These are phyloP conservation scores for Amaranthus hypochondriacus DNA, from an alignment of 148 eudicot genomes.

Conservation along the genomic window DNA sequence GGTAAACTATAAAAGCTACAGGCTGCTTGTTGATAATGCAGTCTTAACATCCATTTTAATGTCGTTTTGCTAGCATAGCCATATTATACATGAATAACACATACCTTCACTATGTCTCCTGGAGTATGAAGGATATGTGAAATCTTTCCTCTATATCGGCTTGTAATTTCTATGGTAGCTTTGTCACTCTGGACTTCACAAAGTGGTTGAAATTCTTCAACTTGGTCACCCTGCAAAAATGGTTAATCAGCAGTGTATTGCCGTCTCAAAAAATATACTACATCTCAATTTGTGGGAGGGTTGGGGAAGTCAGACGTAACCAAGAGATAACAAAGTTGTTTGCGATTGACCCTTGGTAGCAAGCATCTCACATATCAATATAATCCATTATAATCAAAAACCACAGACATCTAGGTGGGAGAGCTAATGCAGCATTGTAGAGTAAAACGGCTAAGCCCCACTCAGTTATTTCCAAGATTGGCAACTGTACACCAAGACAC, in stretches of 20 bases:
- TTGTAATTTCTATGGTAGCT: constrained; percentile 97
- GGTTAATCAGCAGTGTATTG: background rate
- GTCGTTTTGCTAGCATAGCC: background rate
- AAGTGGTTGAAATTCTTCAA: constrained; percentile 91
- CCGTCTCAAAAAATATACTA: background rate
- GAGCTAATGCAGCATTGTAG: too few species aligned
- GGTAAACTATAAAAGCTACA: background rate
- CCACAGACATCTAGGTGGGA: too few species aligned
- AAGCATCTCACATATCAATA: too few species aligned
- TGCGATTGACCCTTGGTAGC: too few species aligned
- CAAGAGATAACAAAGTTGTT: too few species aligned
- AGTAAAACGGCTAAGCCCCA: too few species aligned
- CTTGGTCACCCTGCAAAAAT: constrained; percentile 67
- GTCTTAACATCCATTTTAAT: background rate
- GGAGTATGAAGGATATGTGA: constrained; percentile 65
- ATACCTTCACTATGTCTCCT: constrained; percentile 86
- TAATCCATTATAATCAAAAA: too few species aligned
- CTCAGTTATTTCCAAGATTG: too few species aligned
- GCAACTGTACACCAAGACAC: too few species aligned
- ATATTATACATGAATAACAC: background rate
- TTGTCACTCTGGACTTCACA: constrained; percentile 99
- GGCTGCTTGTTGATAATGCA: background rate
- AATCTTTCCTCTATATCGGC: constrained; percentile 87
- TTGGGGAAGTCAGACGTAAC: too few species aligned
- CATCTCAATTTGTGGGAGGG: too few species aligned